Evolutionary conservation across 257 asterid genomes (phyloP).

Genomic region (Ballota nigra): DNA sequence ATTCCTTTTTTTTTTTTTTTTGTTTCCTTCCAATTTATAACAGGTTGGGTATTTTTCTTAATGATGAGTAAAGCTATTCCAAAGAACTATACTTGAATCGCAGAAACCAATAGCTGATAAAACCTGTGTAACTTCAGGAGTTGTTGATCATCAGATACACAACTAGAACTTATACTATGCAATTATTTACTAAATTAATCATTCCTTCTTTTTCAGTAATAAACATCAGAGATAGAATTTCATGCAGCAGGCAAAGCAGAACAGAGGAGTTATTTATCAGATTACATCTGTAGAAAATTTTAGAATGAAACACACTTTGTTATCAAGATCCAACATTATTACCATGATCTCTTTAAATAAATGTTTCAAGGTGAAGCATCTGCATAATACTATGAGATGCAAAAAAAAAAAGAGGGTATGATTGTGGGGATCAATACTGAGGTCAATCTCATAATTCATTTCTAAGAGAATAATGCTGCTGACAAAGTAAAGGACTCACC

Average conservation of each 20-base stretch:
- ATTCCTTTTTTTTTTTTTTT: neutral
- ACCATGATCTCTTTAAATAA: no score
- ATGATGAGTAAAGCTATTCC: neutral
- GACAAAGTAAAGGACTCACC: constrained; percentile 42
- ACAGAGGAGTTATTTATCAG: neutral
- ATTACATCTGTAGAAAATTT: neutral
- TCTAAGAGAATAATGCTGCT: neutral
- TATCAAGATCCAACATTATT: no score
- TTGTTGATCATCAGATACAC: neutral
- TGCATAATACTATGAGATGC: no score
- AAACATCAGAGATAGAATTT: neutral
- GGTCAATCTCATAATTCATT: neutral
- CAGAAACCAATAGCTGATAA: neutral
- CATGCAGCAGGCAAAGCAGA: neutral
- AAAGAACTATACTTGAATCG: neutral
- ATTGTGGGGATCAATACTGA: no score
- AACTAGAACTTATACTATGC: neutral
- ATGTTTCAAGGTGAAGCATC: no score
- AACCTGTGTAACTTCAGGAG: neutral
- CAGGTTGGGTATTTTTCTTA: neutral
- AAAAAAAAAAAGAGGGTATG: no score
- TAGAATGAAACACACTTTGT: neutral
- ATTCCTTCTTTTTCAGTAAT: neutral
- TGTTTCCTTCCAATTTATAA: neutral
- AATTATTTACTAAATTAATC: no score